phyloP scores from a whole-genome alignment of 75 land plant species.

The Sequoia sempervirens region DNA sequence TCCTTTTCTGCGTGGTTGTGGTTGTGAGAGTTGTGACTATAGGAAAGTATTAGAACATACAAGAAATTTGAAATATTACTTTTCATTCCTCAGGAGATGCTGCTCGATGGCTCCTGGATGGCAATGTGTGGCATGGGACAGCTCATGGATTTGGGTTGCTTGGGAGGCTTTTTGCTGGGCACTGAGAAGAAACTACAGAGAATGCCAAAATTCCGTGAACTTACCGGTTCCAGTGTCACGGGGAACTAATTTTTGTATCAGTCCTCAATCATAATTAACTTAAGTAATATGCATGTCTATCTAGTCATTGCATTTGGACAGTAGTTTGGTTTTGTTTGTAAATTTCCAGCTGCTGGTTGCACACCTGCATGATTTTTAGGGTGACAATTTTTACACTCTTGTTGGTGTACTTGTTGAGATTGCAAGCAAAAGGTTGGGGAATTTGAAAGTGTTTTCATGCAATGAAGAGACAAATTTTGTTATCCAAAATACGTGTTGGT shows the following conservation, averaged over 20 bases:
- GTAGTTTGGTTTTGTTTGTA: neutral
- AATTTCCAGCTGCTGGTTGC: neutral
- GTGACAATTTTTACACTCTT: neutral
- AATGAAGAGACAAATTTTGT: neutral
- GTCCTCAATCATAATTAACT: neutral
- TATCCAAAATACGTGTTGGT: too few relatives aligned
- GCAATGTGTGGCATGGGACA: too few relatives aligned
- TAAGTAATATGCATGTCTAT: neutral
- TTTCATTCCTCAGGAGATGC: neutral
- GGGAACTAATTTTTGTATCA: neutral
- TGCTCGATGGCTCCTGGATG: too few relatives aligned
- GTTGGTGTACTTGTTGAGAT: neutral
- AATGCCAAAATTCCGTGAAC: too few relatives aligned
- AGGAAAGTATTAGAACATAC: neutral
- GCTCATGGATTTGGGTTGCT: too few relatives aligned
- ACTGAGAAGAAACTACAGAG: too few relatives aligned
- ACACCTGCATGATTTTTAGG: neutral
- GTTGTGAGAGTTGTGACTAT: neutral
- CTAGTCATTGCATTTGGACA: neutral
- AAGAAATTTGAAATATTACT: neutral
- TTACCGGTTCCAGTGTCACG: neutral
- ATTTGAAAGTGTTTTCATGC: too few relatives aligned
- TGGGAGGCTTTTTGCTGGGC: too few relatives aligned
- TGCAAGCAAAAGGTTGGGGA: neutral
- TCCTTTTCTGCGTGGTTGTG: neutral